Evolutionary conservation across 83 land plant species (phyloP), one percentile per base, ranked within the genome.

Genomic region (Thuja plicata): DNA sequence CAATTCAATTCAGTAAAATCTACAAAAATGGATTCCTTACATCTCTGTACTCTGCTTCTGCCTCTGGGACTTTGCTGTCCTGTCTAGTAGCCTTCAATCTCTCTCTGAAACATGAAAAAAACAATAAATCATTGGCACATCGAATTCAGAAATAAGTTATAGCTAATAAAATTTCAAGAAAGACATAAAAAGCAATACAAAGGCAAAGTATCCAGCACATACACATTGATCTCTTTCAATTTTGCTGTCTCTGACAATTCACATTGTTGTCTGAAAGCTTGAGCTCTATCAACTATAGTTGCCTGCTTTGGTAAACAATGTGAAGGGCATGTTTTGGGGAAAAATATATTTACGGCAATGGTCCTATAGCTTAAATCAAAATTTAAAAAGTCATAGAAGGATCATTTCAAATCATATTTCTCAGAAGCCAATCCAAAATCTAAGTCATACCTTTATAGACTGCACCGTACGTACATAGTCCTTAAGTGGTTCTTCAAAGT

Each of bases 381-480:
- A 38, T 12, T 45, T 5, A 41, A 73, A 87, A n/a, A 40, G 24
- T 17, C 34, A 87, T 16, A 27, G 52, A 66, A 38, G 38, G 35
- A 60, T 17, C 8, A 37, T 34, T 41, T 66, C n/a, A 21, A 24
- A 86, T n/a, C 54, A 41, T 79, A 84, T 15, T 84, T 62, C 40
- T 27, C n/a, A 79, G 41, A 85, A 35, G 71, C 73, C 24, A 70
- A 74, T 55, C 27, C 8, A 76, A 80, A 57, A 41, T 13, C 17
- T 48, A 82, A 57, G 73, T 82, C 77, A 54, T 87, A 97, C 99
- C 99, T 98, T 98, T 30, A 98, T 96, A 32, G 98, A 94, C 83
- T 98, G 99, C 52, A 98, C 98, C 27, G 96, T 95, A 34, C 95
- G 98, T 60, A 98, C 98, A 93, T 97, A 98, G 92, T 98, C 99